A percentile compares a stretch with the other conserved stretches of the same genome.
phyloP scores from a whole-genome alignment of 2,329 filamentous ascomycete genomes.

The Cladosporium phlei region DNA sequence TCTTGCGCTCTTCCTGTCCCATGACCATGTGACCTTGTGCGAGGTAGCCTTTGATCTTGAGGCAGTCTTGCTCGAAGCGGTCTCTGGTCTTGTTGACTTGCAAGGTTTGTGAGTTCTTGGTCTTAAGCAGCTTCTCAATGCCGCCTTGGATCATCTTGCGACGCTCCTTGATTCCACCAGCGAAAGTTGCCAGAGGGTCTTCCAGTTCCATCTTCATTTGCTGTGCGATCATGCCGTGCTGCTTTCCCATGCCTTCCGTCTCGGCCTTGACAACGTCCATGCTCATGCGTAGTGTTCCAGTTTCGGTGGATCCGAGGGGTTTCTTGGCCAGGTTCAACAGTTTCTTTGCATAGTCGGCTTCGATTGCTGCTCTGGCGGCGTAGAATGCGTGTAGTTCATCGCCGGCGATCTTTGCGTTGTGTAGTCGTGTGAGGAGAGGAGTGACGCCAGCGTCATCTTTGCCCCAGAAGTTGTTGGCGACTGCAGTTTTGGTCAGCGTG shows the following conservation, averaged over 20 bases:
- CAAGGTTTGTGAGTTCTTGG: conserved; percentile 86
- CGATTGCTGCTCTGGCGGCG: conserved; percentile 80
- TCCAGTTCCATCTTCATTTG: conserved; percentile 97
- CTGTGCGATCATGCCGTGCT: conserved; percentile 79
- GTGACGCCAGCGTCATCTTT: conserved; percentile 95
- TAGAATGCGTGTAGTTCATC: conserved; percentile 95
- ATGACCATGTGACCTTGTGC: conserved; percentile 99
- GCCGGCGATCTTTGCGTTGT: conserved; percentile 85
- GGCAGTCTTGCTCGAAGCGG: conserved; percentile 92
- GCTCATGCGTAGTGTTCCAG: conserved; percentile 75
- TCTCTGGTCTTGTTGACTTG: conserved; percentile 92
- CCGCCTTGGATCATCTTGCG: conserved; percentile 93
- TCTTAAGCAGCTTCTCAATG: conserved; percentile 89
- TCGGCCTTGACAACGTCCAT: conserved; percentile 85
- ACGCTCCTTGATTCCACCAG: conserved; percentile 91
- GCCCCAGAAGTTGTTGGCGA: conserved; percentile 99
- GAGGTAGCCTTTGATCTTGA: conserved; percentile 97
- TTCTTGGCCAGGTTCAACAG: conserved; percentile 82
- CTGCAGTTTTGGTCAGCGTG: conserved; percentile 46
- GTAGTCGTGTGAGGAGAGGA: conserved; percentile 90
- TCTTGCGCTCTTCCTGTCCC: conserved; percentile 97
- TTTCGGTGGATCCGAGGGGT: conserved; percentile 80
- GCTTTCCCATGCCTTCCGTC: conserved; percentile 88
- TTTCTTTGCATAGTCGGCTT: conserved; percentile 94
- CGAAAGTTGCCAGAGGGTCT: conserved; percentile 85